A percentile compares a stretch with the other conserved stretches of the same genome.
Conservation (phyloP, 148 eudicot species). For the Chenopodium album region DNA sequence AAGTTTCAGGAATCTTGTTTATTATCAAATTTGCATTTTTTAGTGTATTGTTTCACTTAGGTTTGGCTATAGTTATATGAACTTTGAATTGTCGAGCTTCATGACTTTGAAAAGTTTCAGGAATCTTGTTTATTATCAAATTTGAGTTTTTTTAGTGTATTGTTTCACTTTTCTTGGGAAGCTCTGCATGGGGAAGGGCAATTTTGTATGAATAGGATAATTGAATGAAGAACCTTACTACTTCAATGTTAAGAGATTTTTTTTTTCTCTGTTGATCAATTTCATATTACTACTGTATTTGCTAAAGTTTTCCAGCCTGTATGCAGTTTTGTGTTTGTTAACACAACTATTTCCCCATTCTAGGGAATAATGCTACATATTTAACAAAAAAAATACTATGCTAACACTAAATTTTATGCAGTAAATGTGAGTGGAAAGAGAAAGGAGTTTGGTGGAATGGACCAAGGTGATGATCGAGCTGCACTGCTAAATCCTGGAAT, state of each 20-base stretch:
- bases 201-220: background rate
- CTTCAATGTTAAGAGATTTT: background rate
- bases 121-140: background rate
- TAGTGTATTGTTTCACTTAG: background rate
- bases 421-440: slow-evolving; percentile 66
- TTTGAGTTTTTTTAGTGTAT: too few relatives aligned
- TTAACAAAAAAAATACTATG: background rate
- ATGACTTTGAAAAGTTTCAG: background rate
- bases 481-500: slow-evolving; percentile 64
- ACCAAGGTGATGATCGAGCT: slow-evolving; percentile 90
- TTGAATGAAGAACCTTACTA: background rate
- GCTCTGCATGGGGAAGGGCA: background rate
- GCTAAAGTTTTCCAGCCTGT: background rate
- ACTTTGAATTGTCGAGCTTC: background rate
- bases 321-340: background rate
- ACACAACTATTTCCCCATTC: background rate
- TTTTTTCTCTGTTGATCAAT: background rate
- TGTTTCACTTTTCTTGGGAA: background rate
- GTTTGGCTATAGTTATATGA: background rate
- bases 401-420: slow-evolving; percentile 27
- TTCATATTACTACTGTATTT: background rate
- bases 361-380: background rate
- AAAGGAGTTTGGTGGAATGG: slow-evolving; percentile 90
- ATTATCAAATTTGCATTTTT: too few relatives aligned
- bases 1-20: background rate